phyloP scores from a whole-genome alignment of 163 green algal species.

The Prototheca wickerhamii region DNA sequence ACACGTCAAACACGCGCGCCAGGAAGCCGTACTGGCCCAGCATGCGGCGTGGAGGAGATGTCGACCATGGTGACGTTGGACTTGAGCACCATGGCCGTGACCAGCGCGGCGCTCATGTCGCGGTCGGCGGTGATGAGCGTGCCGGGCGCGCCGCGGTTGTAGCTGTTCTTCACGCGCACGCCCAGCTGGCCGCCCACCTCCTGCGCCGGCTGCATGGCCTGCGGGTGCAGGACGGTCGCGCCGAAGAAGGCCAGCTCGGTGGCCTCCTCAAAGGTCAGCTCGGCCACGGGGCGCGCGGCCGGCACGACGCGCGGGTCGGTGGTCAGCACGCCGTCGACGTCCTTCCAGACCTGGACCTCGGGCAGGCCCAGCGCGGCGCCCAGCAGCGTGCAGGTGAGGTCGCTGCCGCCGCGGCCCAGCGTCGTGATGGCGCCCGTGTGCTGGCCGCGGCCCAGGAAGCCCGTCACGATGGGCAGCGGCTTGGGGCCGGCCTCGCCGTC shows the following conservation, averaged over 20 bases:
- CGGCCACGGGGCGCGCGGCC: conserved; percentile 55
- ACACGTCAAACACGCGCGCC: conserved; percentile 84
- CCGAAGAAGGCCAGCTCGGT: conserved; percentile 98
- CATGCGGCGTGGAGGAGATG: conserved; percentile 86
- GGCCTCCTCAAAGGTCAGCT: conserved; percentile 96
- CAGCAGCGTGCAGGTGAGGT: conserved; percentile 92
- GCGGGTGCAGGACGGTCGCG: conserved; percentile 91
- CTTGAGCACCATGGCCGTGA: conserved; percentile 96
- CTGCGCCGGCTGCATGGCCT: conserved; percentile 90
- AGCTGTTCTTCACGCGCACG: conserved; percentile 97
- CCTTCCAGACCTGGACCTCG: conserved; percentile 92
- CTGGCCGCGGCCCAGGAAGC: conserved; percentile 76
- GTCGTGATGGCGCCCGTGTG: conserved; percentile 86
- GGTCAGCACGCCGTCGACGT: conserved; percentile 92
- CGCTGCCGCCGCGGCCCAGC: conserved; percentile 86
- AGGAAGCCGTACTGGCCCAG: conserved; percentile 87
- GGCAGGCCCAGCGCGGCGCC: conserved; percentile 75
- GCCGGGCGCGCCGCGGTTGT: conserved; percentile 81
- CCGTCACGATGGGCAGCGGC: conserved; percentile 77
- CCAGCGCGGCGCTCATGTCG: conserved; percentile 66
- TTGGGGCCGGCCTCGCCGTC: neutral
- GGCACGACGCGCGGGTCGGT: conserved; percentile 81
- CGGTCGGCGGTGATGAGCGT: conserved; percentile 78
- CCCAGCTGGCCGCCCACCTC: conserved; percentile 33
- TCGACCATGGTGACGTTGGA: conserved; percentile 90